Conservation (phyloP, 176 grass and related monocot species). For the Triticum monococcum region DNA sequence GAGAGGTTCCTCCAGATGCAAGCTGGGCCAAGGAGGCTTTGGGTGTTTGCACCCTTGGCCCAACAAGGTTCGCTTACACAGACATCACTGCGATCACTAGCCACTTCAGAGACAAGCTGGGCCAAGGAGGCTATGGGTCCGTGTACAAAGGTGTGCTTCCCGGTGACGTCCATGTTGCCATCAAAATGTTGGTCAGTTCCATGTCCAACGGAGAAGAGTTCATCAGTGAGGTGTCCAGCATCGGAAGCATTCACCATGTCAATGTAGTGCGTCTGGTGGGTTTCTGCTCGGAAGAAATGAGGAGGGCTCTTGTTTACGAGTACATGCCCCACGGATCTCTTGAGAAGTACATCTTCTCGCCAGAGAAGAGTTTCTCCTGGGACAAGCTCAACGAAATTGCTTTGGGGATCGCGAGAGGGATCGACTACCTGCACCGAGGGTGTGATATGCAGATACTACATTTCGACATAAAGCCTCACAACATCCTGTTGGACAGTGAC, state of each 20-base stretch:
- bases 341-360: too few species aligned
- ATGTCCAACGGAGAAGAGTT: neutral
- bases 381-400: too few species aligned
- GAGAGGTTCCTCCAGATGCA: conserved; percentile 1
- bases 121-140: neutral
- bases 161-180: neutral
- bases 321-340: neutral
- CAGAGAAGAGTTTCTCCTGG: too few species aligned
- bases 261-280: neutral
- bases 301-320: neutral
- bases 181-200: conserved; percentile 2
- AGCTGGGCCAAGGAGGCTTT: too few species aligned
- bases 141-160: conserved; percentile 9
- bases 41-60: too few species aligned
- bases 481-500: too few species aligned
- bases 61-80: neutral
- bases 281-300: neutral
- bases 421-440: too few species aligned
- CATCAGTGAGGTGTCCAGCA: conserved; percentile 1
- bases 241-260: conserved; percentile 5
- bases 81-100: conserved; percentile 1
- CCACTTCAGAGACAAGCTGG: conserved; percentile 3
- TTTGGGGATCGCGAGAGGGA: too few species aligned
- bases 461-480: too few species aligned
- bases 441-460: too few species aligned